These are phyloP conservation scores for Nyctanthes arbortristis DNA, from an alignment of 257 asterid species.

Conservation along the genomic window DNA sequence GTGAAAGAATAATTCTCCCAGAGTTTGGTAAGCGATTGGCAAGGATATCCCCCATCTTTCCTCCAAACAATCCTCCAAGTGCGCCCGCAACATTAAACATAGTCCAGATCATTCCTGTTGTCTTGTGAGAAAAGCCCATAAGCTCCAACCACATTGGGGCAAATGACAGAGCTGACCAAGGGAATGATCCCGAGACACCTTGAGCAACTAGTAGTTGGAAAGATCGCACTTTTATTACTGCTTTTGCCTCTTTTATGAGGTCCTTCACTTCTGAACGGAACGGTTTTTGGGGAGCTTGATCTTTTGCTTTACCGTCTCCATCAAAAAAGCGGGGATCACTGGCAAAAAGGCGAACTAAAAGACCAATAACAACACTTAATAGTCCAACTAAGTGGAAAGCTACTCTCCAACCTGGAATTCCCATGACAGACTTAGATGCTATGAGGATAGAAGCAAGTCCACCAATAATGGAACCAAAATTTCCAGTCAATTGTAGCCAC, in stretches of 20 bases:
- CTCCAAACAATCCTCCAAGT: conserved; percentile 76
- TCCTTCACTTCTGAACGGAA: conserved; percentile 49
- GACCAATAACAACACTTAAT: conserved; percentile 63
- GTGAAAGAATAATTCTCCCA: conserved; percentile 75
- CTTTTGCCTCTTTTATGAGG: conserved; percentile 63
- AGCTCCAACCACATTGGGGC: conserved; percentile 89
- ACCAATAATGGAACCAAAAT: conserved; percentile 74
- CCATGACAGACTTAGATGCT: conserved; percentile 68
- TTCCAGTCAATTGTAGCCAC: conserved; percentile 70
- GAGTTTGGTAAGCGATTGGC: conserved; percentile 65
- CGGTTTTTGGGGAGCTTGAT: conserved; percentile 37
- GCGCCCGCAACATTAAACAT: conserved; percentile 63
- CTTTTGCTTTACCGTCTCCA: conserved; percentile 34
- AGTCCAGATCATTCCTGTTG: conserved; percentile 63
- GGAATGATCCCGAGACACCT: conserved; percentile 79
- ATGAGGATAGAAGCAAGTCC: conserved; percentile 60
- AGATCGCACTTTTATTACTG: conserved; percentile 59
- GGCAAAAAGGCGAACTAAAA: conserved; percentile 63
- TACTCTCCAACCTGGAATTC: conserved; percentile 88
- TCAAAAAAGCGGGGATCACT: conserved; percentile 61
- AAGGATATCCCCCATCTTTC: conserved; percentile 74
- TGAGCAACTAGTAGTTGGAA: conserved; percentile 74
- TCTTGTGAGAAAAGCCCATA: conserved; percentile 78
- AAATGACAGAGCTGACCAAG: conserved; percentile 73
- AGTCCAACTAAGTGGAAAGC: conserved; percentile 76